Evolutionary conservation across 176 grass and related monocot genomes (phyloP).

Genomic region (Triticum monococcum): DNA sequence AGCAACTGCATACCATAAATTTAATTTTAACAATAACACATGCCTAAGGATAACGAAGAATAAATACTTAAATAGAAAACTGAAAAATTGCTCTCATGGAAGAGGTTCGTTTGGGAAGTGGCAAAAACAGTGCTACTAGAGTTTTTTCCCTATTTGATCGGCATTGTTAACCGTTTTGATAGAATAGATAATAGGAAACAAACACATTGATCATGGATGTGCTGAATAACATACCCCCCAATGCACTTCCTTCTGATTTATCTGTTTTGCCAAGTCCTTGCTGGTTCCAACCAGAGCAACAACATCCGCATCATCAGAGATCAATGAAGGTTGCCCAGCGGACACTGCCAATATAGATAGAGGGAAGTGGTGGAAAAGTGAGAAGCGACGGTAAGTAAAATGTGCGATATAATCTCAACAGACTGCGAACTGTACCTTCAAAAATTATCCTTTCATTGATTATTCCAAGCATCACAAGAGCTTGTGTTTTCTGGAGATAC

Average conservation of each 20-base stretch:
- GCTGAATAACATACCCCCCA: constrained; percentile 75
- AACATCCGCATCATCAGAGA: constrained; percentile 87
- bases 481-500: constrained; percentile 93
- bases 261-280: constrained; percentile 90
- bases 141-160: not conserved
- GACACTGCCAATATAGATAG: constrained; percentile 58
- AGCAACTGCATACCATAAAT: constrained; percentile 71
- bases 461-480: constrained; percentile 78
- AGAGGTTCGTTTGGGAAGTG: not conserved
- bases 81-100: not conserved
- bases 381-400: constrained; percentile 33
- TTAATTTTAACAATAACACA: constrained; percentile 16
- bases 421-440: constrained; percentile 58
- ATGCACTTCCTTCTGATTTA: constrained; percentile 97
- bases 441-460: constrained; percentile 89
- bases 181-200: constrained; percentile 15
- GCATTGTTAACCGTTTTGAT: not conserved
- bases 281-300: constrained; percentile 81
- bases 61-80: constrained; percentile 1
- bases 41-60: not conserved
- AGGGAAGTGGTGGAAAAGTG: constrained; percentile 29
- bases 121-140: constrained; percentile 2
- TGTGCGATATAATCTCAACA: constrained; percentile 5
- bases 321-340: constrained; percentile 69
- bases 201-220: not conserved